These are phyloP conservation scores for Calonectria pseudoturangicola DNA, from an alignment of 2,329 filamentous ascomycete genomes.

Conservation along the genomic window DNA sequence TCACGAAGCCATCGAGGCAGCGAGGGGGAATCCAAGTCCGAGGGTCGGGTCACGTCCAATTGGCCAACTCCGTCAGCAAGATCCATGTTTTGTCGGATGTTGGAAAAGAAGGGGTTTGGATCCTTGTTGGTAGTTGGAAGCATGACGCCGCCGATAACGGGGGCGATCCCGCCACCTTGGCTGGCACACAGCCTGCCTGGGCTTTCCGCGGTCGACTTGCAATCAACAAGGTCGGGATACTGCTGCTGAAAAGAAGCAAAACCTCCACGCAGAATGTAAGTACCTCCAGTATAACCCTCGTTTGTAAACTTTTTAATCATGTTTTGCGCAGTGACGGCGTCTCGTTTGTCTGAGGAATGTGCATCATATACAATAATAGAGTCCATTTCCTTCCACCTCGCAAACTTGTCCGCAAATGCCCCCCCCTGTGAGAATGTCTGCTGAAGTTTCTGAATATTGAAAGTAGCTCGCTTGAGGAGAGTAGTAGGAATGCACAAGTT, in stretches of 20 bases:
- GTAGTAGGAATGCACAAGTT: slow-evolving; percentile 98
- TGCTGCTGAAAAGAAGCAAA: slow-evolving; percentile 83
- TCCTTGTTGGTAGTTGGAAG: slow-evolving; percentile 82
- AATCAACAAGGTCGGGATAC: slow-evolving; percentile 80
- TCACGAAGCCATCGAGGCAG: slow-evolving; percentile 87
- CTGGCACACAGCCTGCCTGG: slow-evolving; percentile 69
- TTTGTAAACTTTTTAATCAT: slow-evolving; percentile 94
- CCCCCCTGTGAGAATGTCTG: slow-evolving; percentile 88
- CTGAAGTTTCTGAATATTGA: slow-evolving; percentile 90
- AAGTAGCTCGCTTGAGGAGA: slow-evolving; percentile 91
- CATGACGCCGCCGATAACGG: slow-evolving; percentile 91
- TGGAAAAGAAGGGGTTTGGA: slow-evolving; percentile 93
- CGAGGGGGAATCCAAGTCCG: slow-evolving; percentile 66
- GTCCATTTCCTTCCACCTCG: slow-evolving; percentile 83
- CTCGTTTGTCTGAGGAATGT: slow-evolving; percentile 84
- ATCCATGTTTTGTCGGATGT: slow-evolving; percentile 98
- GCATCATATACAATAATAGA: slow-evolving; percentile 93
- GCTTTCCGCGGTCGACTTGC: slow-evolving; percentile 61
- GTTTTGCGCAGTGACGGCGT: slow-evolving; percentile 87
- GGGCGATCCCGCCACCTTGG: slow-evolving; percentile 68
- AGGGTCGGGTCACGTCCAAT: slow-evolving; percentile 73
- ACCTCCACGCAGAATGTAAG: slow-evolving; percentile 87
- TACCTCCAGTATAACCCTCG: slow-evolving; percentile 86
- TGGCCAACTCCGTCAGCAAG: slow-evolving; percentile 94
- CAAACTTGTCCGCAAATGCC: slow-evolving; percentile 82